Evolutionary conservation across 2,329 filamentous ascomycete species (phyloP).

Genomic region (Xylariales sp.): DNA sequence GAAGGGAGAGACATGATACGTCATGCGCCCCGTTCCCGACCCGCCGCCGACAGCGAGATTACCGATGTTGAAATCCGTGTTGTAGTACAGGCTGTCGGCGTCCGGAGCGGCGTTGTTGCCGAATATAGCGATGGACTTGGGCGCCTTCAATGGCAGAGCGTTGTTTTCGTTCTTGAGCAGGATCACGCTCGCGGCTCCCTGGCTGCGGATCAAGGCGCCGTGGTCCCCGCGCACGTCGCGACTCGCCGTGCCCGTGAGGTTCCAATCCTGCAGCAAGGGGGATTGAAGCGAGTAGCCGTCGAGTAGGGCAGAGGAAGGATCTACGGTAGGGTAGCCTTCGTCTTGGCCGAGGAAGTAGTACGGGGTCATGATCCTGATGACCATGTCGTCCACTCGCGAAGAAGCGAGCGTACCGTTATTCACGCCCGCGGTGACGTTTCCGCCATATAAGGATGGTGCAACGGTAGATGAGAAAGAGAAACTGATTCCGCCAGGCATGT

Average conservation of each 20-base stretch:
- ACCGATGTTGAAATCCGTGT: constrained; percentile 58
- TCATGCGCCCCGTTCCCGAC: constrained; percentile 47
- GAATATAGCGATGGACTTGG: constrained; percentile 54
- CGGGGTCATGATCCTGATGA: constrained; percentile 48
- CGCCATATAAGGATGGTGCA: constrained; percentile 37
- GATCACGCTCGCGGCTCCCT: constrained; percentile 31
- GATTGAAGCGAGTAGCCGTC: constrained; percentile 44
- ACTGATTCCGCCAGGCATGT: constrained; percentile 32
- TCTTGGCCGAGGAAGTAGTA: constrained; percentile 48
- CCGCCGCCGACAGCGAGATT: constrained; percentile 58
- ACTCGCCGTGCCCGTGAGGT: constrained; percentile 48
- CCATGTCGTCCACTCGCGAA: constrained; percentile 41
- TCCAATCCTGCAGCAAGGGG: constrained; percentile 35
- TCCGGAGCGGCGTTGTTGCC: constrained; percentile 60
- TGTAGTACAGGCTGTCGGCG: constrained; percentile 61
- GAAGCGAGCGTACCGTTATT: constrained; percentile 16
- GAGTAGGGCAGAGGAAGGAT: constrained; percentile 42
- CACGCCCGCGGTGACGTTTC: constrained; percentile 30
- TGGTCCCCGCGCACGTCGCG: constrained; percentile 49
- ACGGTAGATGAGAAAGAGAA: constrained; percentile 22
- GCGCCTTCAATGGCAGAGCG: constrained; percentile 53
- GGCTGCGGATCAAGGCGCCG: constrained; percentile 40
- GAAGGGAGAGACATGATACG: constrained; percentile 51
- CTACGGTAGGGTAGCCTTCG: constrained; percentile 36
- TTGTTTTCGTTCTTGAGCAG: constrained; percentile 68